Evolutionary conservation across 129 eudicot species (phyloP).

Genomic region (Arctium minus): DNA sequence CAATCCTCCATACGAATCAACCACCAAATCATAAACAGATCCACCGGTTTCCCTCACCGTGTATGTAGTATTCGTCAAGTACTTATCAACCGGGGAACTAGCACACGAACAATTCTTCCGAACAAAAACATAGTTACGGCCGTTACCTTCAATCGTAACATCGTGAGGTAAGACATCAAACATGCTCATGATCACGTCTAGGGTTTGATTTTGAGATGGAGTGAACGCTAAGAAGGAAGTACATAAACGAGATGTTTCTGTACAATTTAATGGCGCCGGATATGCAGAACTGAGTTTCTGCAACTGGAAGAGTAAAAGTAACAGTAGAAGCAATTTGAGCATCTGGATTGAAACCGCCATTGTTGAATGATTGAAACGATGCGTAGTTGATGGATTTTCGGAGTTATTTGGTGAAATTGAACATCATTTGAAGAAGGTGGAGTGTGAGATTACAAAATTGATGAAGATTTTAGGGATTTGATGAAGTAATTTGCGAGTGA

Average conservation of each 20-base stretch:
- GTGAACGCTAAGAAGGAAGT: slow-evolving; percentile 77
- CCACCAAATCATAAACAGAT: slow-evolving; percentile 69
- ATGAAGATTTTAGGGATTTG: slow-evolving; percentile 1
- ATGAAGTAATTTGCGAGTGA: neutral
- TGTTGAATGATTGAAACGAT: neutral
- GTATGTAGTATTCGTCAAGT: slow-evolving; percentile 70
- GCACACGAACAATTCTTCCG: slow-evolving; percentile 85
- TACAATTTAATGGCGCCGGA: slow-evolving; percentile 68
- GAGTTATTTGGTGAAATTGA: neutral
- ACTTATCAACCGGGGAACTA: slow-evolving; percentile 20
- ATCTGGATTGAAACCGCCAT: slow-evolving; percentile 21
- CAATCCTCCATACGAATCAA: slow-evolving; percentile 64
- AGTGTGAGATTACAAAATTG: neutral
- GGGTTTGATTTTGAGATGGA: slow-evolving; percentile 54
- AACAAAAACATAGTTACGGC: slow-evolving; percentile 50
- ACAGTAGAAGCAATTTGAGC: neutral
- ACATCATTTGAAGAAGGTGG: neutral
- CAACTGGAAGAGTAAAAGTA: neutral
- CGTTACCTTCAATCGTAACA: slow-evolving; percentile 57
- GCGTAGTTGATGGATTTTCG: neutral
- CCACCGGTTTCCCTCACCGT: slow-evolving; percentile 60
- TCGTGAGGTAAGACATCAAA: slow-evolving; percentile 75
- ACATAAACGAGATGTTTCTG: slow-evolving; percentile 72
- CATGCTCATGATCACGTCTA: slow-evolving; percentile 76
- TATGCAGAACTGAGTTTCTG: slow-evolving; percentile 22